Conservation (phyloP, 2,329 filamentous ascomycete species). For the Beauveria sp. region DNA sequence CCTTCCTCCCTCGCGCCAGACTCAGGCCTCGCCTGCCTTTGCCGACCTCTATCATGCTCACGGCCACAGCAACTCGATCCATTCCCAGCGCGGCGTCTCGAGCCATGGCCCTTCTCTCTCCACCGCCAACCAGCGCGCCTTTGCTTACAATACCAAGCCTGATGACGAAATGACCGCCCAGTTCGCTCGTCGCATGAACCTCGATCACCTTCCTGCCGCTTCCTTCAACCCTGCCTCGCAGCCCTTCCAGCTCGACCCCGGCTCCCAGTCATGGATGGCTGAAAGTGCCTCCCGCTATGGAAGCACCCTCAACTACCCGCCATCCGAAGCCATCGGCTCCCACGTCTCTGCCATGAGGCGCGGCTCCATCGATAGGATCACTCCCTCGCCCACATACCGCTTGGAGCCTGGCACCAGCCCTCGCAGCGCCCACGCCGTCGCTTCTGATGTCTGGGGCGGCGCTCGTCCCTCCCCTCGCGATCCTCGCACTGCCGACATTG, state of each 20-base stretch:
- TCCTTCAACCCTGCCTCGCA: slow-evolving; percentile 25
- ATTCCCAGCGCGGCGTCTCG: slow-evolving; percentile 38
- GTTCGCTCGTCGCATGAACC: slow-evolving; percentile 24
- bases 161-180: slow-evolving; percentile 30
- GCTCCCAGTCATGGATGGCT: slow-evolving; percentile 37
- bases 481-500: slow-evolving; percentile 27
- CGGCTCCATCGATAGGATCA: slow-evolving; percentile 32
- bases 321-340: slow-evolving; percentile 22
- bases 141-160: slow-evolving; percentile 30
- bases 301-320: slow-evolving; percentile 21
- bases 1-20: slow-evolving; percentile 48
- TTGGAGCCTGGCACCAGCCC: slow-evolving; percentile 22
- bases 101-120: slow-evolving; percentile 39
- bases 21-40: slow-evolving; percentile 35
- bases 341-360: slow-evolving; percentile 26
- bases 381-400: slow-evolving; percentile 24
- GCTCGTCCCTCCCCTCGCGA: slow-evolving; percentile 28
- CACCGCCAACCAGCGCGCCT: slow-evolving; percentile 29
- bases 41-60: slow-evolving; percentile 28
- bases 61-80: slow-evolving; percentile 36
- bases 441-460: slow-evolving; percentile 30
- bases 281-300: slow-evolving; percentile 21
- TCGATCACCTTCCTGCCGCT: slow-evolving; percentile 25
- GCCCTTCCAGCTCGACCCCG: slow-evolving; percentile 40
- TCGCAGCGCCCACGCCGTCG: slow-evolving; percentile 19